These are phyloP conservation scores for Pilasporangium apinafurcum DNA, from an alignment of 352 stramenopile species.

Conservation along the genomic window DNA sequence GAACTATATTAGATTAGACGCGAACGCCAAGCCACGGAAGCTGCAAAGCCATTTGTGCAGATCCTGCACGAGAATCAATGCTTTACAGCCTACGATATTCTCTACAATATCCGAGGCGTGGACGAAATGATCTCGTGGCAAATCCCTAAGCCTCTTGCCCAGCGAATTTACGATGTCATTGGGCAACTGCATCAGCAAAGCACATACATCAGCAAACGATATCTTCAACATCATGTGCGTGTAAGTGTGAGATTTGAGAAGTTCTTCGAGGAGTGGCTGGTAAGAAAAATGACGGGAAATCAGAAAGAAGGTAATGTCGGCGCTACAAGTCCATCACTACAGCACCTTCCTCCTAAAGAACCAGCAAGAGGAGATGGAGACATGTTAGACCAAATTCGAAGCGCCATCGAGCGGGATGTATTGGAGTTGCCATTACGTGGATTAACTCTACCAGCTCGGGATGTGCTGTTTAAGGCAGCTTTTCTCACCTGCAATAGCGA, in stretches of 20 bases:
- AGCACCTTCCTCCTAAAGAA: not conserved
- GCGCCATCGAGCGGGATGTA: slow-evolving; percentile 31
- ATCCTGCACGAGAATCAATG: slow-evolving; percentile 36
- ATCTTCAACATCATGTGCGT: slow-evolving; percentile 37
- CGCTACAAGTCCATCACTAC: not conserved
- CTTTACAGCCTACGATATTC: slow-evolving; percentile 45
- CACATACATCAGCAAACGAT: slow-evolving; percentile 24
- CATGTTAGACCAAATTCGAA: slow-evolving; percentile 9
- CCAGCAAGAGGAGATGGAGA: not conserved
- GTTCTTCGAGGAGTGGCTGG: slow-evolving; percentile 18
- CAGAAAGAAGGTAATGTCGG: not conserved
- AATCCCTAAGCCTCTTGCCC: slow-evolving; percentile 34
- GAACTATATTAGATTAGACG: slow-evolving; percentile 27
- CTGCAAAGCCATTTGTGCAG: slow-evolving; percentile 22
- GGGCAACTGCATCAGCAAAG: slow-evolving; percentile 36
- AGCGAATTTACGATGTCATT: slow-evolving; percentile 48
- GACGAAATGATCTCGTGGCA: slow-evolving; percentile 49
- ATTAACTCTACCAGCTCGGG: slow-evolving; percentile 7
- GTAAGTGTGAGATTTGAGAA: slow-evolving; percentile 34
- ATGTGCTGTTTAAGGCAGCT: slow-evolving; percentile 51
- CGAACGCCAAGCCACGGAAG: slow-evolving; percentile 43
- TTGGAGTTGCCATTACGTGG: slow-evolving; percentile 29
- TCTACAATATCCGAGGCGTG: slow-evolving; percentile 41
- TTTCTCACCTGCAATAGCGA: slow-evolving; percentile 33
- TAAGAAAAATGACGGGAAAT: not conserved